Evolutionary conservation across 768 basidiomycete species (phyloP).

Genomic region (Boletus subparvulus): DNA sequence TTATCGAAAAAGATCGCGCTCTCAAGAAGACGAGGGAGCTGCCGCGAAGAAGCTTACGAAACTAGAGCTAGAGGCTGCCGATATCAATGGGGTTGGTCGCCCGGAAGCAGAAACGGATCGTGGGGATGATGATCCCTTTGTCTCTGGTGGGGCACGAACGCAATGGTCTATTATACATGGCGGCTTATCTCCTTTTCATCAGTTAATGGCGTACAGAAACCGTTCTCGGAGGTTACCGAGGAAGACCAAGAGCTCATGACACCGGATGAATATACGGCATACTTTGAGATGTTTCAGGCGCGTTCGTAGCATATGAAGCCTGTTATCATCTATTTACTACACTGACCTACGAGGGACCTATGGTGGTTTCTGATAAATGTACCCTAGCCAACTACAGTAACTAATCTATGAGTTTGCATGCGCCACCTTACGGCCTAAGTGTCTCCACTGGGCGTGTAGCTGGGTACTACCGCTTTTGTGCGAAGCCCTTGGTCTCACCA

Average conservation of each 20-base stretch:
- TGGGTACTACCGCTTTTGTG: no score
- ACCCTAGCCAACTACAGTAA: constrained; percentile 15
- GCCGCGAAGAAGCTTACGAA: constrained; percentile 42
- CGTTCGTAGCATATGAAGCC: constrained; percentile 24
- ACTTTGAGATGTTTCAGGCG: constrained; percentile 67
- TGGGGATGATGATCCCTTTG: constrained; percentile 54
- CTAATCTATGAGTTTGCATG: not conserved
- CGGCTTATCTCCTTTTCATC: constrained; percentile 1
- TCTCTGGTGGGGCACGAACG: constrained; percentile 53
- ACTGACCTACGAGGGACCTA: constrained; percentile 10
- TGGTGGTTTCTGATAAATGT: constrained; percentile 13
- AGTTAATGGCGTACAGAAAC: constrained; percentile 77
- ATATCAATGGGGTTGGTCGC: constrained; percentile 16
- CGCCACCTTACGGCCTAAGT: not conserved
- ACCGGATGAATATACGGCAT: constrained; percentile 86
- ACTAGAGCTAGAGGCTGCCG: constrained; percentile 34
- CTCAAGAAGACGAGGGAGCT: constrained; percentile 54
- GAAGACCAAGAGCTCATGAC: constrained; percentile 94
- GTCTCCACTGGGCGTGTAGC: no score
- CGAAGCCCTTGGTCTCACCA: no score
- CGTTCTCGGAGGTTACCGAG: constrained; percentile 81
- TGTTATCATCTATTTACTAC: constrained; percentile 5
- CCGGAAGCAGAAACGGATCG: not conserved
- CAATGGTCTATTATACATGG: not conserved
- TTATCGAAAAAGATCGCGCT: constrained; percentile 72